Evolutionary conservation across 78 protist species (phyloP).

Genomic region (Dictyostelium citrinum): DNA sequence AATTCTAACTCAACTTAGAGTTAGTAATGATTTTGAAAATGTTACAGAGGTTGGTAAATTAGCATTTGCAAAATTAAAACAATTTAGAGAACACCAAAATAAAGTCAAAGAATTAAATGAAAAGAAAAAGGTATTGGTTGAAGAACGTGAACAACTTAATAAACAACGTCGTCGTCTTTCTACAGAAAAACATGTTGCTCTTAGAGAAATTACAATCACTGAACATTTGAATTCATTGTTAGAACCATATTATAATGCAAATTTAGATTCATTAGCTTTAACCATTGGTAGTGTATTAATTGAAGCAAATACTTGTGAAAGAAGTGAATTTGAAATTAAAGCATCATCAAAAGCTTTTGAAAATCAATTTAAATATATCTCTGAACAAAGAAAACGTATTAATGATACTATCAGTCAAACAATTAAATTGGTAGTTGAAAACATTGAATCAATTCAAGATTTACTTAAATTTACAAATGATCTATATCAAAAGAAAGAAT

Average conservation of each 20-base stretch:
- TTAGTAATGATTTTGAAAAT: slow-evolving; percentile 8
- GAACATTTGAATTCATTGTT: background rate
- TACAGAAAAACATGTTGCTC: slow-evolving; percentile 8
- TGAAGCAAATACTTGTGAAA: background rate
- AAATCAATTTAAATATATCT: background rate
- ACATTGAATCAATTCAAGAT: slow-evolving; percentile 12
- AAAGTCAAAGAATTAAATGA: background rate
- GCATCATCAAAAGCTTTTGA: background rate
- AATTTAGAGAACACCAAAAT: background rate
- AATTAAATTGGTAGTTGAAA: background rate
- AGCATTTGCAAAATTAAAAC: background rate
- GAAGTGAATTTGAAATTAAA: slow-evolving; percentile 22
- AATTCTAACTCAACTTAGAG: background rate
- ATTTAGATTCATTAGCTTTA: background rate
- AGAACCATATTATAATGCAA: background rate
- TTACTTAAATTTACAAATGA: slow-evolving; percentile 25
- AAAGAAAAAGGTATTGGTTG: background rate
- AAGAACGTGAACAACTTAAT: background rate
- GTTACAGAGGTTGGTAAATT: slow-evolving; percentile 4
- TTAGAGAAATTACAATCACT: background rate
- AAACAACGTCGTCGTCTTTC: slow-evolving; percentile 49
- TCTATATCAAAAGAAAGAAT: slow-evolving; percentile 35
- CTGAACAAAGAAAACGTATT: slow-evolving; percentile 8
- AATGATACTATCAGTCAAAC: background rate
- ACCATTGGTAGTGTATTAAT: background rate